These are phyloP conservation scores for Aspergillus quadricinctus DNA, from an alignment of 2,329 filamentous ascomycete species.

Conservation along the genomic window DNA sequence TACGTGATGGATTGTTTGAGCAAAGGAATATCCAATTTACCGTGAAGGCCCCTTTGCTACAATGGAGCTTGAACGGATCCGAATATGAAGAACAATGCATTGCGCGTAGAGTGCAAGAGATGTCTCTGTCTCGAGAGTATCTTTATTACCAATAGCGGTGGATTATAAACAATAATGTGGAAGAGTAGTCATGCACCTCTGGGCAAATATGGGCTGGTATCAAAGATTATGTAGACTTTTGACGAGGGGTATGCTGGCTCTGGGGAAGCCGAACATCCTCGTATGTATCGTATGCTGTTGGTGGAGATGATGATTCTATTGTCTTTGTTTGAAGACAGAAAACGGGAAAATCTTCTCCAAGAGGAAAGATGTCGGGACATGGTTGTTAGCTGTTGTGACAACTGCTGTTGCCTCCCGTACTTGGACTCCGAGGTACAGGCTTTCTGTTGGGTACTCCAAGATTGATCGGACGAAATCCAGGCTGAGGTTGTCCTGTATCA, in stretches of 20 bases:
- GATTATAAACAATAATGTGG: neutral
- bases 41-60: neutral
- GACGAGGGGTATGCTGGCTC: neutral
- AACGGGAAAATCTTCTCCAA: neutral
- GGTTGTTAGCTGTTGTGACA: neutral
- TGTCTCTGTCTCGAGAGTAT: too few relatives aligned
- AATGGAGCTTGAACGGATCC: neutral
- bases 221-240: neutral
- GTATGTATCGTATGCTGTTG: neutral
- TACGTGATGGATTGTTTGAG: neutral
- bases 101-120: too few relatives aligned
- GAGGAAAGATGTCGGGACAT: neutral
- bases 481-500: slow-evolving; percentile 19
- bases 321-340: neutral
- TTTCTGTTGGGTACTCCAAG: slow-evolving; percentile 36
- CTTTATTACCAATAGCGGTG: neutral
- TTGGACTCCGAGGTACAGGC: slow-evolving; percentile 32
- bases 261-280: neutral
- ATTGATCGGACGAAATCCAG: slow-evolving; percentile 28
- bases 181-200: neutral
- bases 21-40: neutral
- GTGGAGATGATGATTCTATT: neutral
- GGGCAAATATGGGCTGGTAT: neutral
- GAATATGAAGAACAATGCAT: too few relatives aligned
- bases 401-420: neutral